phyloP scores from a whole-genome alignment of 2,329 filamentous ascomycete genomes.

The Phyllosticta ampelicida region DNA sequence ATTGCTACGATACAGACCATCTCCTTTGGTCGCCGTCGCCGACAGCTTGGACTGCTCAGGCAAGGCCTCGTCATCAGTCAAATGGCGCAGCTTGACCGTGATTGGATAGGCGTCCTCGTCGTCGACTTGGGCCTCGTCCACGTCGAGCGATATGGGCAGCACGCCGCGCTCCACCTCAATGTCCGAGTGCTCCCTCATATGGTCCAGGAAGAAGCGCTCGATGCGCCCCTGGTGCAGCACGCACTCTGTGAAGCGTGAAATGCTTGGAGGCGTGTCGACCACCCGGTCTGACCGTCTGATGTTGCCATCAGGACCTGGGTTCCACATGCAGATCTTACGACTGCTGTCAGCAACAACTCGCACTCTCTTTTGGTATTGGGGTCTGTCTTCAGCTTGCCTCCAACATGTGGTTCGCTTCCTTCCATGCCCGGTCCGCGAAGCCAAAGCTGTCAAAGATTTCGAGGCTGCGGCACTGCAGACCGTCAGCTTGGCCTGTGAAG shows the following conservation, averaged over 20 bases:
- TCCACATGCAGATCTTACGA: conserved; percentile 36
- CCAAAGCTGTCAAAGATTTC: conserved; percentile 52
- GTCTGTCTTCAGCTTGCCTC: conserved; percentile 37
- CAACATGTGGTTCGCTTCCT: conserved; percentile 58
- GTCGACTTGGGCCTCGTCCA: conserved; percentile 42
- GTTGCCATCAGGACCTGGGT: conserved; percentile 48
- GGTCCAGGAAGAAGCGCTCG: conserved; percentile 55
- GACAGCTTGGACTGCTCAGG: conserved; percentile 29
- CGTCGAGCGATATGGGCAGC: conserved; percentile 44
- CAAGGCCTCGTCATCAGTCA: conserved; percentile 48
- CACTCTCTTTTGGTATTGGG: neutral
- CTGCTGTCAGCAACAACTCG: neutral
- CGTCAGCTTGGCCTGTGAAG: conserved; percentile 32
- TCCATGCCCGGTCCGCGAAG: conserved; percentile 52
- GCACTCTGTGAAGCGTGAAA: conserved; percentile 54
- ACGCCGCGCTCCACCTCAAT: conserved; percentile 48
- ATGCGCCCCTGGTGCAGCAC: conserved; percentile 63
- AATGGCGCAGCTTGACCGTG: conserved; percentile 46
- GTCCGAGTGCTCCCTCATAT: conserved; percentile 44
- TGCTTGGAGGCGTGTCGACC: conserved; percentile 50
- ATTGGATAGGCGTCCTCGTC: conserved; percentile 48
- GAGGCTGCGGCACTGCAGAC: conserved; percentile 31
- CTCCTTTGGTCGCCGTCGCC: conserved; percentile 17
- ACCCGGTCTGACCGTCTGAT: conserved; percentile 51
- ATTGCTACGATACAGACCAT: conserved; percentile 52